Evolutionary conservation across 164 flowering plant genomes (phyloP).

Genomic region (Sextonia rubra): DNA sequence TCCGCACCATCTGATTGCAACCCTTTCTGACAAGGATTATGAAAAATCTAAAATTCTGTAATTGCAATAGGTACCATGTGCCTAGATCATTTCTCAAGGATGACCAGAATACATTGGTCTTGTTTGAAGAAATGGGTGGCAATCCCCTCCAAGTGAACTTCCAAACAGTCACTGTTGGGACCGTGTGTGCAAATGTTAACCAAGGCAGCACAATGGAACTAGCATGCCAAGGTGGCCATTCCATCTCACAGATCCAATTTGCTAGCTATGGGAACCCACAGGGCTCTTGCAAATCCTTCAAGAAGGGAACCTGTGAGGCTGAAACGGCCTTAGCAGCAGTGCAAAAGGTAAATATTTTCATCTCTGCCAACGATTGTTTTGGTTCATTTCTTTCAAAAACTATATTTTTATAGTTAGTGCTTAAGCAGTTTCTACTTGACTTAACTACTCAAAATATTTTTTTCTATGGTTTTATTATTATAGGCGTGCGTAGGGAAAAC

Average conservation of each 20-base stretch:
- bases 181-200: slow-evolving; percentile 32
- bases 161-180: slow-evolving; percentile 34
- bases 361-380: neutral
- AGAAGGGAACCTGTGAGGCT: slow-evolving; percentile 34
- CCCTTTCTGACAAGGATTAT: too few species aligned
- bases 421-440: neutral
- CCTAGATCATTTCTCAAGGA: slow-evolving; percentile 43
- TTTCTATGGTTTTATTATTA: neutral
- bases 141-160: slow-evolving; percentile 43
- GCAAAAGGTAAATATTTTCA: slow-evolving; percentile 14
- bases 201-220: slow-evolving; percentile 37
- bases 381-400: neutral
- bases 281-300: slow-evolving; percentile 48
- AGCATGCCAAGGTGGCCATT: slow-evolving; percentile 34
- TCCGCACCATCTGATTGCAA: too few species aligned
- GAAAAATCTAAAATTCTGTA: too few species aligned
- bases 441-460: neutral
- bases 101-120: slow-evolving; percentile 34
- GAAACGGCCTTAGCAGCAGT: slow-evolving; percentile 12
- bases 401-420: neutral
- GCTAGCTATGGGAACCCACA: slow-evolving; percentile 53
- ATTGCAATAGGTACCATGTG: slow-evolving; percentile 49
- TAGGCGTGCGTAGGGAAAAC: slow-evolving; percentile 51
- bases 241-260: slow-evolving; percentile 39
- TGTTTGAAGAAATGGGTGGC: slow-evolving; percentile 70